These are phyloP conservation scores for Phytophthora uliginosa DNA, from an alignment of 352 stramenopile genomes.

Conservation along the genomic window DNA sequence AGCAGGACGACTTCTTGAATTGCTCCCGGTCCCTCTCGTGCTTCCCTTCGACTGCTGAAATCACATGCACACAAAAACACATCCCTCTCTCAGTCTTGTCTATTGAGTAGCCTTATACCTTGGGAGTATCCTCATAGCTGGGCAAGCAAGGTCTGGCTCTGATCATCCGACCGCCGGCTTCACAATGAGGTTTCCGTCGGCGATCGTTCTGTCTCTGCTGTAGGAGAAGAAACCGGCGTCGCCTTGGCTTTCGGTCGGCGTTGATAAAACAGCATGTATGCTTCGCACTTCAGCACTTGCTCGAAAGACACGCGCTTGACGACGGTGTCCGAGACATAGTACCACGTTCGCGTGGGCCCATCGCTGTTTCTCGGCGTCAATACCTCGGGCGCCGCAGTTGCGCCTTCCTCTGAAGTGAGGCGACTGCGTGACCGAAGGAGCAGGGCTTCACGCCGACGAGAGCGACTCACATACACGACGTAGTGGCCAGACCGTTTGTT, in stretches of 20 bases:
- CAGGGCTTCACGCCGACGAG: constrained; percentile 41
- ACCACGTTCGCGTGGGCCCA: constrained; percentile 55
- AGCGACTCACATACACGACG: constrained; percentile 77
- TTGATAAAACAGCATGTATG: constrained; percentile 87
- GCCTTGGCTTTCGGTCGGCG: constrained; percentile 35
- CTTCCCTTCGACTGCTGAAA: not conserved
- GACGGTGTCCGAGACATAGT: constrained; percentile 77
- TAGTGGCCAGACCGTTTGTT: constrained; percentile 81
- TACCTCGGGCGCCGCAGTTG: constrained; percentile 13
- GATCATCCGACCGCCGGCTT: constrained; percentile 16
- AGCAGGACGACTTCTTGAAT: not conserved
- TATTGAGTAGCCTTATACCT: constrained; percentile 48
- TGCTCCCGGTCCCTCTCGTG: not conserved
- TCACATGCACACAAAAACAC: constrained; percentile 7
- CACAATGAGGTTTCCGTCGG: constrained; percentile 31
- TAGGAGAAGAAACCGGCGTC: constrained; percentile 26
- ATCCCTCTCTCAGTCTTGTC: constrained; percentile 31
- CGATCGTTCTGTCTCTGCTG: constrained; percentile 25
- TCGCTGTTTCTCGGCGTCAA: constrained; percentile 30
- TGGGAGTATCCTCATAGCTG: constrained; percentile 30
- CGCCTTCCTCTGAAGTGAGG: constrained; percentile 29
- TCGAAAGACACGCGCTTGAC: constrained; percentile 69
- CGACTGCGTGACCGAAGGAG: constrained; percentile 33
- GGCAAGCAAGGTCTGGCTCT: constrained; percentile 32
- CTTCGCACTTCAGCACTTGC: constrained; percentile 78